Evolutionary conservation across 768 basidiomycete species (phyloP), one percentile per base, ranked within the genome.

Genomic region (Termitomyces sp.): DNA sequence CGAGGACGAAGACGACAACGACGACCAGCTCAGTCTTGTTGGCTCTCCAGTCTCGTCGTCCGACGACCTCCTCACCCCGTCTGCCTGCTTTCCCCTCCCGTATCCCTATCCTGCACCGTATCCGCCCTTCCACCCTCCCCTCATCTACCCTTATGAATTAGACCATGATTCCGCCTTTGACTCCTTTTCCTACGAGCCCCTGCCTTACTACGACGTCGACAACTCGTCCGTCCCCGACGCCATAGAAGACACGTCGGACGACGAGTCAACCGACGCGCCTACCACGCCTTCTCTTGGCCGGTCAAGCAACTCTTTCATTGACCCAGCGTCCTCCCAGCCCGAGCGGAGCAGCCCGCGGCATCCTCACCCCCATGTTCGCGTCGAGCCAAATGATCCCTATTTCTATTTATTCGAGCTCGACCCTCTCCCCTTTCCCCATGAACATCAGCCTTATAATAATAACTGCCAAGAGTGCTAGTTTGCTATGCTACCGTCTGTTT

Each of bases 241-340:
- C 43, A 88, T 91, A 78, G 89, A 91, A 69, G 90, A 92, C 71
- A 82, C 80, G 38, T 92, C 90, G 46, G 90, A 92, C 73, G 90
- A 92, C 74, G 90, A 91, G 75, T 90, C 53, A 2, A 22, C 89
- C 16, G 90, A 92, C 64, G 73, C 80, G 5, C 81, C 77, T 10
- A 79, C 81, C 10, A 85, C 87, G 7, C 87, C 86, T 49, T 85
- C 81, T 43, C 63, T 82, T 48, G 77, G 79, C 63, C 77, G 77
- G 61, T 87, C 87, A 43, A 77, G 75, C 62, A 79, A 83, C 18
- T 80, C 83, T 49, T 69, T 84, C 53, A 62, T 76, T 45, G 81
- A 84, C 66, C 72, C 81, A 46, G 74, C 80, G 50, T 74, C 81
- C 54, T 77, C 79, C 55, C 76, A 80, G 41, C 66, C 71, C 49